A percentile compares a stretch with the other conserved stretches of the same genome.
Evolutionary conservation across 441 rosid species (phyloP).

Genomic region (Adansonia madagascariensis): DNA sequence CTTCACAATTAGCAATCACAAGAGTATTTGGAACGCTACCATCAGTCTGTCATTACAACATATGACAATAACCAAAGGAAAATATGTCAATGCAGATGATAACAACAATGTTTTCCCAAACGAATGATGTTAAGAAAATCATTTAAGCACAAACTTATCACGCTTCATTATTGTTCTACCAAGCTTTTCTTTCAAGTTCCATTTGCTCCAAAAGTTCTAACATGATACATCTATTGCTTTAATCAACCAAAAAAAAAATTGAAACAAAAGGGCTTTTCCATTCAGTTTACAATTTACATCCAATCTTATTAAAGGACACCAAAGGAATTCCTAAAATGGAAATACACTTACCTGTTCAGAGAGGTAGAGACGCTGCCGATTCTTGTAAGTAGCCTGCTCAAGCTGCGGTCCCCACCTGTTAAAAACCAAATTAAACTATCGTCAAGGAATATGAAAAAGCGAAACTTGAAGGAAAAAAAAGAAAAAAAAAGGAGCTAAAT

Average conservation of each 20-base stretch:
- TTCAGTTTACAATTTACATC: neutral
- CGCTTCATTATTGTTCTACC: neutral
- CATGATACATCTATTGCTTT: neutral
- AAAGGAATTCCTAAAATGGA: neutral
- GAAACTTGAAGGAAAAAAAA: neutral
- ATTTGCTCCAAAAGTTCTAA: neutral
- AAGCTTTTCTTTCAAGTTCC: neutral
- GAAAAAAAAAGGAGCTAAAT: conserved; percentile 12
- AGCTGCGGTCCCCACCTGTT: conserved; percentile 97
- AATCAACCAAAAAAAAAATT: neutral
- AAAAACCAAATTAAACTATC: conserved; percentile 15
- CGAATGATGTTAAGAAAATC: neutral
- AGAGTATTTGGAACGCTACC: conserved; percentile 97
- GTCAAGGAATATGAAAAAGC: neutral
- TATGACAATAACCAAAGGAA: conserved; percentile 19
- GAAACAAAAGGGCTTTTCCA: neutral
- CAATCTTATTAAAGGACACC: neutral
- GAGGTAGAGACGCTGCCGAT: conserved; percentile 94
- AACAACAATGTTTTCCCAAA: neutral
- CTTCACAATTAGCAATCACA: conserved; percentile 94
- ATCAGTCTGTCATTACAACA: conserved; percentile 69
- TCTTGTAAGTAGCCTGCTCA: conserved; percentile 93
- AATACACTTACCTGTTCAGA: conserved; percentile 79
- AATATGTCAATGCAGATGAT: neutral
- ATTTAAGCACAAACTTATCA: neutral